Percentiles rank a stretch among this genome's conserved stretches.
These are phyloP conservation scores for Fonsecaea nubica DNA, from an alignment of 2,329 filamentous ascomycete genomes.

Conservation along the genomic window DNA sequence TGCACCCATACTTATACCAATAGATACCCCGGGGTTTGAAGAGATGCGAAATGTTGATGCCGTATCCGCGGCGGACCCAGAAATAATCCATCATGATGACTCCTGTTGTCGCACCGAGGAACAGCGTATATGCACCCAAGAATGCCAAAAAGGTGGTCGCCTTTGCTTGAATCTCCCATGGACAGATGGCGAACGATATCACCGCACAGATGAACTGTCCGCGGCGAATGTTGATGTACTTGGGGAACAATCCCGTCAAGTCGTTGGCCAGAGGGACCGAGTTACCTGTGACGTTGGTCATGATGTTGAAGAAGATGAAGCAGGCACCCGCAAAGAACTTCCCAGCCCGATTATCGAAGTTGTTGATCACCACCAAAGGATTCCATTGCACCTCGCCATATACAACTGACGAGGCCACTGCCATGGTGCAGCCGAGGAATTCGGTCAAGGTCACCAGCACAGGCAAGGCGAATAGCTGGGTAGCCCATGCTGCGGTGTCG, in stretches of 20 bases:
- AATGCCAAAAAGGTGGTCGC: slow-evolving; percentile 51
- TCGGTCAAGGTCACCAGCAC: slow-evolving; percentile 58
- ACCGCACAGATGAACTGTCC: slow-evolving; percentile 49
- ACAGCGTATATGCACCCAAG: slow-evolving; percentile 41
- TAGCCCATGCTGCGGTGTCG: slow-evolving; percentile 45
- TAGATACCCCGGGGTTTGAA: slow-evolving; percentile 35
- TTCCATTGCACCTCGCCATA: slow-evolving; percentile 51
- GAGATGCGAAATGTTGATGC: slow-evolving; percentile 28
- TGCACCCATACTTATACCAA: slow-evolving; percentile 51
- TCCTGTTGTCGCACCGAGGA: slow-evolving; percentile 38
- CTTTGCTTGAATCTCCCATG: slow-evolving; percentile 55
- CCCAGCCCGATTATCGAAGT: slow-evolving; percentile 44
- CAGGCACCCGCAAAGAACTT: slow-evolving; percentile 59
- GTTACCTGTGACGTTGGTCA: slow-evolving; percentile 25
- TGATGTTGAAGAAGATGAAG: slow-evolving; percentile 27
- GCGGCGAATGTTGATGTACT: slow-evolving; percentile 60
- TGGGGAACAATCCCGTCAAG: slow-evolving; percentile 59
- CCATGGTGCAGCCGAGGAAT: slow-evolving; percentile 63
- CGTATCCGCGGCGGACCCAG: slow-evolving; percentile 31
- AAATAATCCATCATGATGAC: slow-evolving; percentile 38
- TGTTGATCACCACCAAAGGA: slow-evolving; percentile 49
- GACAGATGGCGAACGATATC: slow-evolving; percentile 52
- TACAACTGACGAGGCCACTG: slow-evolving; percentile 52
- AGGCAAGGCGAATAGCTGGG: slow-evolving; percentile 55
- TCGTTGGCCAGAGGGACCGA: slow-evolving; percentile 58